Evolutionary conservation across 306 rosid genomes (phyloP).

Genomic region (Medicago ruthenica): DNA sequence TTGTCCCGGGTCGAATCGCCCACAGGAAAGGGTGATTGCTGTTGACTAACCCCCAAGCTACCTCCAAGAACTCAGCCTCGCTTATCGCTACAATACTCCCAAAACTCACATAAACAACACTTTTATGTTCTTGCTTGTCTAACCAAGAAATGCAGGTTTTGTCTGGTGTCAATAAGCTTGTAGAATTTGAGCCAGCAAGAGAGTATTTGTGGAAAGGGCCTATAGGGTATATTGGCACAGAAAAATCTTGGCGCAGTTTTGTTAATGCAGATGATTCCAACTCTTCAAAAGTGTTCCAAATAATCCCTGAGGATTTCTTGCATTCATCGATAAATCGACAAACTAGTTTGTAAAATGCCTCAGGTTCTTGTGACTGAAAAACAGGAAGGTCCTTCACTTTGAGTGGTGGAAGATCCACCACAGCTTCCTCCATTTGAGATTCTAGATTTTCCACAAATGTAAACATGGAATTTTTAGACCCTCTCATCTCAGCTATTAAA

Average conservation of each 20-base stretch:
- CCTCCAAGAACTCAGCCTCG: conserved; percentile 55
- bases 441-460: conserved; percentile 44
- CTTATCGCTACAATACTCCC: conserved; percentile 57
- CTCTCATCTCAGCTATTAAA: conserved; percentile 16
- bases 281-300: conserved; percentile 64
- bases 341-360: conserved; percentile 36
- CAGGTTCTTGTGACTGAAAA: conserved; percentile 23
- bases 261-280: conserved; percentile 55
- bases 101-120: conserved; percentile 71
- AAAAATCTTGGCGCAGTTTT: conserved; percentile 35
- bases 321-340: conserved; percentile 35
- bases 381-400: conserved; percentile 64
- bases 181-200: conserved; percentile 35
- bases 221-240: conserved; percentile 60
- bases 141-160: conserved; percentile 61
- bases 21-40: conserved; percentile 66
- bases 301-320: conserved; percentile 59
- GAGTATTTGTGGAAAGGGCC: conserved; percentile 69
- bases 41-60: conserved; percentile 70
- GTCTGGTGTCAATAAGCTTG: conserved; percentile 56
- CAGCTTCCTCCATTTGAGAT: conserved; percentile 50
- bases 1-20: conserved; percentile 65
- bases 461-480: background rate
- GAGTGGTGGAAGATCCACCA: conserved; percentile 61
- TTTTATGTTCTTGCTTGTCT: conserved; percentile 42